phyloP scores from a whole-genome alignment of 2,329 filamentous ascomycete genomes.

The Botrytis sinoallii region DNA sequence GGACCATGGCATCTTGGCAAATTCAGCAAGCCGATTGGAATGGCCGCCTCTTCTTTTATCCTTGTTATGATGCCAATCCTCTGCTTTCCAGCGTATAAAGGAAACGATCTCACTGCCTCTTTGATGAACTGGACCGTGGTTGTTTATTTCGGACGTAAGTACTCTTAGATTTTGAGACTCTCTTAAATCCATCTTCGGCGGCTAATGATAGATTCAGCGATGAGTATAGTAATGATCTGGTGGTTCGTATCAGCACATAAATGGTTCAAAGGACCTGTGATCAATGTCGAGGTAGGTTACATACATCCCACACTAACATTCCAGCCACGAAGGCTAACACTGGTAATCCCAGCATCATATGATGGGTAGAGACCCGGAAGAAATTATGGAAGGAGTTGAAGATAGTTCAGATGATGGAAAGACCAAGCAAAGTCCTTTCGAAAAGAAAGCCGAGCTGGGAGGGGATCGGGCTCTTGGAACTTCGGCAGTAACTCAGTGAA shows the following conservation, averaged over 20 bases:
- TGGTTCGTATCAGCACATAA: constrained; percentile 58
- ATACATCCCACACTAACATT: constrained; percentile 13
- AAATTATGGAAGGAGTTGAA: constrained; percentile 30
- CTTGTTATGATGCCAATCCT: constrained; percentile 64
- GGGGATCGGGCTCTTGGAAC: neutral
- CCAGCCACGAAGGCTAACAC: constrained; percentile 22
- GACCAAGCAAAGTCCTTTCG: neutral
- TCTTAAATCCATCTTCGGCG: constrained; percentile 16
- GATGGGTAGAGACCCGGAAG: constrained; percentile 31
- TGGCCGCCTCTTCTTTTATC: constrained; percentile 55
- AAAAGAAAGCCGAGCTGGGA: constrained; percentile 26
- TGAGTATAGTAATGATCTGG: constrained; percentile 55
- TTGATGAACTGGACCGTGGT: constrained; percentile 65
- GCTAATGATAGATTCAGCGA: constrained; percentile 36
- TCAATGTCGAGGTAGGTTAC: constrained; percentile 51
- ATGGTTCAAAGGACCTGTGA: constrained; percentile 65
- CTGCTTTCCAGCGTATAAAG: constrained; percentile 56
- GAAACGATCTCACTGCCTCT: constrained; percentile 47
- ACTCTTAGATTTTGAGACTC: neutral
- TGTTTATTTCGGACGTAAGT: constrained; percentile 52
- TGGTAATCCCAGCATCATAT: constrained; percentile 31
- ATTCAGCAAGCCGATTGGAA: constrained; percentile 55
- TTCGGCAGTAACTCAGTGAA: neutral
- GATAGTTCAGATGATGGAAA: constrained; percentile 26
- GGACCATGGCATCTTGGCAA: constrained; percentile 65